Evolutionary conservation across 352 stramenopile genomes (phyloP).

Genomic region (Globisporangium heterothallicum): DNA sequence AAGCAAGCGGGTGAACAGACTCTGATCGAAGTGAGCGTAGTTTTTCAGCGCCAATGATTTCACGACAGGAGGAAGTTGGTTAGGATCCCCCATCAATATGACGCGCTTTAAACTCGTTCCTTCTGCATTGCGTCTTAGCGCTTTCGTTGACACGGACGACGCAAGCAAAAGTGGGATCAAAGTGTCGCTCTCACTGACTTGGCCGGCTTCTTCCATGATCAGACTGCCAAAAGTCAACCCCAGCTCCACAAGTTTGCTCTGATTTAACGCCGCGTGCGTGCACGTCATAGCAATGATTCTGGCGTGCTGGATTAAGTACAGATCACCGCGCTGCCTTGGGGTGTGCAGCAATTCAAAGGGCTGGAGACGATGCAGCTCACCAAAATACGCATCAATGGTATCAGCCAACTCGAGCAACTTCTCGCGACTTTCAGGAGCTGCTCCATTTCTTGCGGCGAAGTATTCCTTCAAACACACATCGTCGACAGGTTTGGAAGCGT

Average conservation of each 20-base stretch:
- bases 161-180: conserved; percentile 91
- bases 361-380: conserved; percentile 89
- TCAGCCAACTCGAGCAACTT: conserved; percentile 43
- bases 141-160: conserved; percentile 11
- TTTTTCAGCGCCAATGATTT: conserved; percentile 84
- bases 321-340: conserved; percentile 86
- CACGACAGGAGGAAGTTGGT: conserved; percentile 90
- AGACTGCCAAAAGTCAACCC: conserved; percentile 82
- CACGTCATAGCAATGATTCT: conserved; percentile 95
- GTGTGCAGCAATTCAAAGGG: conserved; percentile 95
- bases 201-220: conserved; percentile 94
- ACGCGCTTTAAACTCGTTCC: conserved; percentile 90
- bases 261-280: conserved; percentile 90
- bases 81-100: conserved; percentile 92
- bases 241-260: conserved; percentile 82
- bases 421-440: conserved; percentile 14
- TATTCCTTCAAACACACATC: conserved; percentile 26
- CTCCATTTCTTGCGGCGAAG: conserved; percentile 29
- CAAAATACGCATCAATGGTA: conserved; percentile 88
- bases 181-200: conserved; percentile 93
- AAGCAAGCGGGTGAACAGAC: conserved; percentile 93
- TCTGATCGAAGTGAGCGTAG: conserved; percentile 93
- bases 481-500: conserved; percentile 11
- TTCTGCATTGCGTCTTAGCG: conserved; percentile 3
- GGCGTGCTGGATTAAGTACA: conserved; percentile 94